Percentiles rank a stretch among this genome's conserved stretches.
Evolutionary conservation across 2,329 filamentous ascomycete genomes (phyloP).

Genomic region (Colletotrichum melonis): DNA sequence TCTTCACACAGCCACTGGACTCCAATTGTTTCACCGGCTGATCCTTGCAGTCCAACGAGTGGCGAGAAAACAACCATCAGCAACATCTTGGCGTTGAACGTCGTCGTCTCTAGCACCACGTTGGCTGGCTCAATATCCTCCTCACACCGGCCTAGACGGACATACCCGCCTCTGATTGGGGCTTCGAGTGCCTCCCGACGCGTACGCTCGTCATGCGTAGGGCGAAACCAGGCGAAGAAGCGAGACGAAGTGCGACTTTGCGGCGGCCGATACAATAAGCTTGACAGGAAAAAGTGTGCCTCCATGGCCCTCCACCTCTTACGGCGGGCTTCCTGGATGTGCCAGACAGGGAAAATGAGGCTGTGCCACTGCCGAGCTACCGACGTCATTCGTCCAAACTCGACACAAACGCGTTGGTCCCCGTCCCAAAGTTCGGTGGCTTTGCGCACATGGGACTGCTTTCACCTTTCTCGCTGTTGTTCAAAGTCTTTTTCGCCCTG

Average conservation of each 20-base stretch:
- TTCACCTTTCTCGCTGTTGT: slow-evolving; percentile 1
- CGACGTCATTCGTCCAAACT: slow-evolving; percentile 36
- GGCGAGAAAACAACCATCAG: not conserved
- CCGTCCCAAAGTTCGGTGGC: slow-evolving; percentile 3
- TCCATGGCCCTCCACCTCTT: not conserved
- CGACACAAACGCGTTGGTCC: not conserved
- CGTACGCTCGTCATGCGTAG: slow-evolving; percentile 33
- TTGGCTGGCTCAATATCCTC: not conserved
- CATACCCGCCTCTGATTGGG: slow-evolving; percentile 20
- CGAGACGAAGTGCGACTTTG: not conserved
- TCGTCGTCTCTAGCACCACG: not conserved
- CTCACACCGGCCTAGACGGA: not conserved
- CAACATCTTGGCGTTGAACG: not conserved
- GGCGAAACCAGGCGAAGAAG: not conserved
- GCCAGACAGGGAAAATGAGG: slow-evolving; percentile 12
- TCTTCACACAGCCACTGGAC: slow-evolving; percentile 2
- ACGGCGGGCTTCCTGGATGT: not conserved
- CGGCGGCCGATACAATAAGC: not conserved
- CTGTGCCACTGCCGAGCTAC: slow-evolving; percentile 24
- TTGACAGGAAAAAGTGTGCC: not conserved
- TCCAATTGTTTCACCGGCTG: not conserved
- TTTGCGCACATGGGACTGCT: slow-evolving; percentile 24
- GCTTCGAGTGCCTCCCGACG: slow-evolving; percentile 16
- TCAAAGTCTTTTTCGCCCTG: not conserved
- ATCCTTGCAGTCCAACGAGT: slow-evolving; percentile 1